Base-by-base conservation (phyloP, 2,329 filamentous ascomycete species). In the Xenoacremonium recifei region DNA sequence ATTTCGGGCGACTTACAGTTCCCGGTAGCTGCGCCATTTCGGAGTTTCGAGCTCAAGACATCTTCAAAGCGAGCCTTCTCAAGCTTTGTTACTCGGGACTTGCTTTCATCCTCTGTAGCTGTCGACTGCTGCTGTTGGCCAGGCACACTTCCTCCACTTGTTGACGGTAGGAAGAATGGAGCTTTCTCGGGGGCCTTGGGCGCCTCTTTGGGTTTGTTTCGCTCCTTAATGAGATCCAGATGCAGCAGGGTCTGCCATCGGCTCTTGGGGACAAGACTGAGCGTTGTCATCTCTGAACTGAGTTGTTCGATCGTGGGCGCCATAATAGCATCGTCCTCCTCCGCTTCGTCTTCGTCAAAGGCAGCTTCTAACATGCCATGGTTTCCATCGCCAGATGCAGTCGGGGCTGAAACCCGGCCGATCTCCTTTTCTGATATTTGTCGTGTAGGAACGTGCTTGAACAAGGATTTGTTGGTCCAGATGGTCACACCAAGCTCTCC, bases 201-300 rank as follows among this genome's bases (percentile, higher is more conserved):
- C 0, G 91, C 81, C 64, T 96, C 90, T 51, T 83, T 91, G 1
- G 95, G 93, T 66, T 93, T 95, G 68, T 99, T 99, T 47, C 93
- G 87, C 66, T 90, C 82, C 69, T 91, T 87, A 62, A 99, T 96
- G 19, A 90, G 71, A 60, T 99, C 93, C 3, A 99, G 77, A 63
- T 99, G 89, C 20, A 99, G 74, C 12, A 99, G 74, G 1, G 90
- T 96, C 66, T 97, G 92, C 93, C 93, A 99, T 56, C 87, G 81
- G 48, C 87, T 89, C 64, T 87, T 90, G 10, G 93, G 95, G 4
- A 97, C 85, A 37, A 97, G 67, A 64, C 88, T 95, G 42, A 99
- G 75, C 1, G 91, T 96, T 61, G 91, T 85, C 68, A 99, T 85
- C 45, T 91, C 84, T 4, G 81, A 69, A 61, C 82, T 87, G 23